A percentile compares a stretch with the other conserved stretches of the same genome.
Conservation (phyloP, 352 stramenopile genomes). For the Blastocystis sp. region DNA sequence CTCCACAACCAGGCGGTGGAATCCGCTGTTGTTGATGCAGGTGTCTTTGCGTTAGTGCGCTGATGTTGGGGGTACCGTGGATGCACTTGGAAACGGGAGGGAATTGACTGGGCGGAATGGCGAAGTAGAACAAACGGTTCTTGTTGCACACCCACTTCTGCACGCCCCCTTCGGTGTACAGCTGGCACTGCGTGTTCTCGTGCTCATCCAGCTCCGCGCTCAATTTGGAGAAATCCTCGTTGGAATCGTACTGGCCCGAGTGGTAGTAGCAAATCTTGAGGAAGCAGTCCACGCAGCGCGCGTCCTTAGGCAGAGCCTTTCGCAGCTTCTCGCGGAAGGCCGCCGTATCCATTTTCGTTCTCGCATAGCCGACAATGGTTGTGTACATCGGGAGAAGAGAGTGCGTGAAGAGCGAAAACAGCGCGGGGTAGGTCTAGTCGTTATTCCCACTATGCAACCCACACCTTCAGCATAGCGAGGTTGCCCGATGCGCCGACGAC, state of each 20-base stretch:
- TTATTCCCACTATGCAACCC: not conserved
- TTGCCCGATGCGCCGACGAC: slow-evolving; percentile 83
- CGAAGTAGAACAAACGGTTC: slow-evolving; percentile 92
- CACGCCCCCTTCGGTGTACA: slow-evolving; percentile 11
- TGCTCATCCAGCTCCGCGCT: slow-evolving; percentile 71
- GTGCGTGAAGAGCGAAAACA: slow-evolving; percentile 82
- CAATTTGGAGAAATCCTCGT: slow-evolving; percentile 79
- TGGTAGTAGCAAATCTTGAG: slow-evolving; percentile 79
- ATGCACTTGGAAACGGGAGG: slow-evolving; percentile 86
- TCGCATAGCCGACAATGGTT: slow-evolving; percentile 82
- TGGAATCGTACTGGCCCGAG: slow-evolving; percentile 80
- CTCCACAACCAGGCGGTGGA: slow-evolving; percentile 93
- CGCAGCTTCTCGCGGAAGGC: slow-evolving; percentile 81
- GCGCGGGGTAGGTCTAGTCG: slow-evolving; percentile 81
- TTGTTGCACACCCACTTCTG: slow-evolving; percentile 74
- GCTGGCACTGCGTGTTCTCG: slow-evolving; percentile 60
- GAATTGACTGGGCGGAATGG: slow-evolving; percentile 92
- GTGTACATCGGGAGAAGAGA: slow-evolving; percentile 81
- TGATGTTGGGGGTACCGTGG: slow-evolving; percentile 14
- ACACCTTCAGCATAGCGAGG: slow-evolving; percentile 82
- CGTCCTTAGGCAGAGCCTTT: slow-evolving; percentile 76
- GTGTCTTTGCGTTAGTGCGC: slow-evolving; percentile 73
- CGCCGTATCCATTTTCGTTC: slow-evolving; percentile 79
- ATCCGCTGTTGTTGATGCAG: slow-evolving; percentile 76
- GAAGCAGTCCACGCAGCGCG: slow-evolving; percentile 77